Percentiles rank a stretch among this genome's conserved stretches.
Evolutionary conservation across 805 yeast species (phyloP).

Genomic region (Barnettozyma siamensis): DNA sequence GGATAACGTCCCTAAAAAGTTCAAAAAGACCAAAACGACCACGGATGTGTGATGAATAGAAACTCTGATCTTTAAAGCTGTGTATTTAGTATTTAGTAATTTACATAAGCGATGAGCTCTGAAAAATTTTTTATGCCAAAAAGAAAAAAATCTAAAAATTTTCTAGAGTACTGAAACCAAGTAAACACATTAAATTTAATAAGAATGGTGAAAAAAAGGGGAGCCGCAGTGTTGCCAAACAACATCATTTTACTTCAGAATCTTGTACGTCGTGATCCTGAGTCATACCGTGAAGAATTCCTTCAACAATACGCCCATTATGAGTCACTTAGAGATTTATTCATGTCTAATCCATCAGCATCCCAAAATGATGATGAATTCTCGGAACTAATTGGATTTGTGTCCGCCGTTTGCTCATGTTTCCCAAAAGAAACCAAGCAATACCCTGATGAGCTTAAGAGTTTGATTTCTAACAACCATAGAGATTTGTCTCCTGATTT

Average conservation of each 20-base stretch:
- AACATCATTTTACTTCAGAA: conserved; percentile 90
- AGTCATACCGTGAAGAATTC: conserved; percentile 90
- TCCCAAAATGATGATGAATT: conserved; percentile 50
- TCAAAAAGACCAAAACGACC: conserved; percentile 1
- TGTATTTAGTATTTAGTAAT: too few relatives aligned
- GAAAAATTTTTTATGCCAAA: conserved; percentile 6
- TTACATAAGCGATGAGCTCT: conserved; percentile 20
- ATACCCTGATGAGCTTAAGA: conserved; percentile 77
- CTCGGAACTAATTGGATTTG: conserved; percentile 80
- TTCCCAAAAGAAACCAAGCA: conserved; percentile 82
- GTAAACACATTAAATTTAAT: background rate
- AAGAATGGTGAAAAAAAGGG: conserved; percentile 75
- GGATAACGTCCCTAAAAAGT: conserved; percentile 5
- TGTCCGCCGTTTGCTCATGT: conserved; percentile 86
- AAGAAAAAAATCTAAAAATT: background rate
- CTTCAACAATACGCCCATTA: conserved; percentile 89
- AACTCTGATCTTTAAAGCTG: too few relatives aligned
- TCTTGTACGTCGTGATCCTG: conserved; percentile 89
- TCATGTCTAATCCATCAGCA: conserved; percentile 53
- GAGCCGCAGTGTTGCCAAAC: conserved; percentile 91
- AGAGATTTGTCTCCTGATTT: conserved; percentile 76
- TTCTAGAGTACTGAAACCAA: background rate
- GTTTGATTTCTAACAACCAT: conserved; percentile 67
- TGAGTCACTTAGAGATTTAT: conserved; percentile 83
- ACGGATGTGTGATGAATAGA: too few relatives aligned